phyloP scores from a whole-genome alignment of 768 basidiomycete species.

The Neoboletus subvelutipes region DNA sequence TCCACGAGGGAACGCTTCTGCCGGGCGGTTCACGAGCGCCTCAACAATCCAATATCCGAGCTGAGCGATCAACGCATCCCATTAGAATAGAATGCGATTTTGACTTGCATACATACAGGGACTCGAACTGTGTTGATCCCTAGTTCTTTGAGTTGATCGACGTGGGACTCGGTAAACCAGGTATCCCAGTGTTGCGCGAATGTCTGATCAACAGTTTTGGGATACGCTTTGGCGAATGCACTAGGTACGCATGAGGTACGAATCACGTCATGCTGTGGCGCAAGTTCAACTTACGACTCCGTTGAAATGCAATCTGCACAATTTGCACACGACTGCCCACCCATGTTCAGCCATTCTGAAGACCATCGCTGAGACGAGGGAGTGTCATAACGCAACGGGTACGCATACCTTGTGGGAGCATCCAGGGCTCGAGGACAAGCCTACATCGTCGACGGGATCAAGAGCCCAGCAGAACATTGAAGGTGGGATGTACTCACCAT shows the following conservation, averaged over 20 bases:
- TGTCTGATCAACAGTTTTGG: slow-evolving; percentile 51
- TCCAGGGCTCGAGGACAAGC: slow-evolving; percentile 81
- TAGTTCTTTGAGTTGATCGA: slow-evolving; percentile 47
- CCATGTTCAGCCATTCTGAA: slow-evolving; percentile 72
- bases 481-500: slow-evolving; percentile 41
- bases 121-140: slow-evolving; percentile 78
- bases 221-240: slow-evolving; percentile 59
- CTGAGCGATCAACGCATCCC: slow-evolving; percentile 34
- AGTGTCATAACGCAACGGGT: background rate
- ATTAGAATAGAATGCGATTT: background rate
- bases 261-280: too few species aligned
- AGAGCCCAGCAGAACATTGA: background rate
- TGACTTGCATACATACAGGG: slow-evolving; percentile 48
- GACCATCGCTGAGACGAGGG: background rate
- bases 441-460: slow-evolving; percentile 36
- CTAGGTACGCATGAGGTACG: slow-evolving; percentile 34
- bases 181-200: slow-evolving; percentile 69
- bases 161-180: slow-evolving; percentile 71
- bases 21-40: slow-evolving; percentile 56
- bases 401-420: slow-evolving; percentile 62
- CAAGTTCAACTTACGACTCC: slow-evolving; percentile 54
- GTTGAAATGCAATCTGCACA: slow-evolving; percentile 64
- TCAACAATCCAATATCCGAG: slow-evolving; percentile 86
- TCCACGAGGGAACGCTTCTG: slow-evolving; percentile 68
- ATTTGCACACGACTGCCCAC: slow-evolving; percentile 57